Evolutionary conservation across 257 asterid genomes (phyloP), one percentile per base, ranked within the genome.

Genomic region (Solanum piurae): DNA sequence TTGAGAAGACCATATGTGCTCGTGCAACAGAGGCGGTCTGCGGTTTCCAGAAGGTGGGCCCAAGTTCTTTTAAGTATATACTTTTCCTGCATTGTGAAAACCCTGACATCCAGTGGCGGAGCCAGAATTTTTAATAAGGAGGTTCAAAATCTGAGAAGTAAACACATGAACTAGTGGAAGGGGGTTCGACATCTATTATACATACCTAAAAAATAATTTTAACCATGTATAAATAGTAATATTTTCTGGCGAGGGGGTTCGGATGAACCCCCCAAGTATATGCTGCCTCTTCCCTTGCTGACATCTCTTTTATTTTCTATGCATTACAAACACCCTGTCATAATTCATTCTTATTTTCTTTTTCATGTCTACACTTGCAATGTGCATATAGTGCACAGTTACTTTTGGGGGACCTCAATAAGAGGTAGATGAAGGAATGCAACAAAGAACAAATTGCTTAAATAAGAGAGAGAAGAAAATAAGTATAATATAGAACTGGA

Each of bases 11-110:
- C 74, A 89, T 92, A 40, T 74, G 66, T 46, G 91, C 82, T 66
- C 86, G 68, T 72, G 95, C 93, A 83, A 90, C 93, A 86, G 92
- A 94, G 71, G 98, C 94, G 52, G 91, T 93, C 71, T 92, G 91
- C 86, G 87, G 88, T 89, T 92, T 91, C 85, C 93, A 88, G 89
- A 93, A 95, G 98, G 99, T 95, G 88, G 85, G 86, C 69, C 40
- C 27, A 18, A 16, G 33, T 40, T 37, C 44, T 20, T 16, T 40
- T 14, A 38, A 64, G 36, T 64, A 38, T 38, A 1, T 83, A 38
- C 0, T 36, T 75, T 38, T 37, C 83, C 83, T 1, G 58, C 83
- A 23, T 75, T 38, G 4, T n/a, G 16, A 38, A 38, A 4, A 75
- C 12, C 83, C 58, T 12, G 34, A 23, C 83, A 75, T 38, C 83